These are phyloP conservation scores for Pelargonium myrrhifolium DNA, from an alignment of 441 rosid genomes.

Conservation along the genomic window DNA sequence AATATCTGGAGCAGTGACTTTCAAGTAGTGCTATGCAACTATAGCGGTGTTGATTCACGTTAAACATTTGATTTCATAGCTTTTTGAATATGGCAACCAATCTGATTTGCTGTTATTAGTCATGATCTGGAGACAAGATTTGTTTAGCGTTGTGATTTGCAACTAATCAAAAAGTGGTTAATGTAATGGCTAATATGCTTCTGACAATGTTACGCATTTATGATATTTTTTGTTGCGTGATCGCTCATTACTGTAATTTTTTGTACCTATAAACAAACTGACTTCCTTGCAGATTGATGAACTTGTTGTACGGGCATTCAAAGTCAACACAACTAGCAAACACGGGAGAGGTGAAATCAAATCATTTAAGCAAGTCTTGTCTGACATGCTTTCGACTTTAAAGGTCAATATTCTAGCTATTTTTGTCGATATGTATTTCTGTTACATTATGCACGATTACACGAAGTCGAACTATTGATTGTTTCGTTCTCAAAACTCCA, in stretches of 20 bases:
- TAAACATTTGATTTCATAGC: background rate
- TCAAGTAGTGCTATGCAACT: background rate
- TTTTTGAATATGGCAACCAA: background rate
- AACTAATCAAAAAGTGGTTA: background rate
- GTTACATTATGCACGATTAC: background rate
- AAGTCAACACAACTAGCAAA: conserved; percentile 33
- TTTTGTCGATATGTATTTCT: background rate
- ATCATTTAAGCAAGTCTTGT: conserved; percentile 46
- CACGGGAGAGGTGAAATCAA: conserved; percentile 49
- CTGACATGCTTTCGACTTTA: conserved; percentile 50
- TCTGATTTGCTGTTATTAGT: background rate
- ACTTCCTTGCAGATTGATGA: conserved; percentile 57
- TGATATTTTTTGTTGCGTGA: background rate
- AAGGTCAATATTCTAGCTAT: conserved; percentile 39
- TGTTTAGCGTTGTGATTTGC: background rate
- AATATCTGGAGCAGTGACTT: background rate
- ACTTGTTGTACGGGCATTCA: conserved; percentile 59
- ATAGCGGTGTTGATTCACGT: background rate
- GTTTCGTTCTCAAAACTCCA: conserved; percentile 29
- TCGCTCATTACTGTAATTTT: conserved; percentile 3
- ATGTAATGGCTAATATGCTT: background rate
- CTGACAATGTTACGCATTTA: background rate
- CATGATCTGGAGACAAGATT: background rate
- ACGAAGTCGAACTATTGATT: background rate
- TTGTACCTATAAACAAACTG: conserved; percentile 1